Evolutionary conservation across 1,284 basidiomycete species (phyloP), one percentile per base, ranked within the genome.

Genomic region (Cutaneotrichosporon cutaneum): DNA sequence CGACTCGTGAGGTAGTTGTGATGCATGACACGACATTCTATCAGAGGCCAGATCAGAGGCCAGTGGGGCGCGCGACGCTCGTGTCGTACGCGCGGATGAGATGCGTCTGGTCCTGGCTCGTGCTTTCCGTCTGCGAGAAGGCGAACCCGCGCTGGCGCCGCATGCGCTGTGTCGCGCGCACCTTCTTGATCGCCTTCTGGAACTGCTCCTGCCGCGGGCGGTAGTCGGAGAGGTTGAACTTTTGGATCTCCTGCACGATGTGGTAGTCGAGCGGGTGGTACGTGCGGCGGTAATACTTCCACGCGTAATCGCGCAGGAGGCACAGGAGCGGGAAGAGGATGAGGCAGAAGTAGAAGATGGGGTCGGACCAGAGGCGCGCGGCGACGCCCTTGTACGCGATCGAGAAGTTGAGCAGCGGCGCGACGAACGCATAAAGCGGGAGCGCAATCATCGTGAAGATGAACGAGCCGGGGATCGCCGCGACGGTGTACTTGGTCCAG

Each of bases 401-500:
- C 18, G 94, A 97, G 75, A 99, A 92, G 63, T 93, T 87, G 7
- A 88, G 84, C 33, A 82, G 69, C 0, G 96, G 96, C 0, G 95
- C 90, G 59, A 96, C 84, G 61, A 89, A 80, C 22, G 90, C 91
- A 77, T 99, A 99, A 2, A 98, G 73, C 0, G 94, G 95, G 5
- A 99, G 82, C 79, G 94, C 94, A 52, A 89, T 76, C 89, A 99
- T 94, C 8, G 95, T 94, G 79, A 99, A 95, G 32, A 89, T 76
- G 75, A 98, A 95, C 2, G 96, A 98, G 9, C 96, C 96, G 0
- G 95, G 96, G 58, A 97, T 97, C 6, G 94, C 92, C 52, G 92
- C 91, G 44, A 94, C 90, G 3, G 94, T 98, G 77, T 98, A 99
- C 77, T 99, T 98, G 2, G 95, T 98, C 96, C 95, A 99, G n/a